Base-by-base conservation (phyloP, 257 asterid genomes). In the Sherardia arvensis region DNA sequence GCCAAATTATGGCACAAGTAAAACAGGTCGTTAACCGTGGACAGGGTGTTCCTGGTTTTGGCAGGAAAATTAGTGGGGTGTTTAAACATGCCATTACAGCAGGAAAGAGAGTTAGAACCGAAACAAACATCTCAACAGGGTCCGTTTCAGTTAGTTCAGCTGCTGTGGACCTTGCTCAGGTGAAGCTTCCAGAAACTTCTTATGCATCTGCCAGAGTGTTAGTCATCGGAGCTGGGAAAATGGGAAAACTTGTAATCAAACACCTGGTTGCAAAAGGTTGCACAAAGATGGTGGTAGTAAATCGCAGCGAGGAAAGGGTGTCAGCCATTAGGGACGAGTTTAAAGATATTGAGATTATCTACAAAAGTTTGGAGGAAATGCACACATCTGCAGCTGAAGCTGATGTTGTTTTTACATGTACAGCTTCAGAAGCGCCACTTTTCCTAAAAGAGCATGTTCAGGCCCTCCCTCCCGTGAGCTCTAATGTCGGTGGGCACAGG, bases 101-200 rank as follows among this genome's bases (percentile, higher is more conserved):
- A 30, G 98, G 98, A 28, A 91, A 91, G 78, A 85, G 98, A 25
- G 98, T 91, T 36, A 83, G 98, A 69, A 82, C 89, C 12, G 94
- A 91, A 68, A 91, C 95, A 57, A 86, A 62, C 74, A 91, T 86
- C 64, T 81, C 98, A 25, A 69, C 86, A 4, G 98, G 98, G 25
- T 85, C 98, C 0, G 94, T 91, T 27, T 91, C 98, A 8, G 95
- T 91, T 69, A 88, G 98, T 73, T 88, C 98, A 43, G 98, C 98
- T 51, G 91, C 98, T 26, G 98, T 91, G 49, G 96, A 91, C 80
- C 95, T 91, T 68, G 95, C 98, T 49, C 69, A 82, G 69, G 66
- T 78, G 85, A 91, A 91, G 68, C 90, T 88, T 85, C 93, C 92
- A 14, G 80, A 75, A 43, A 32, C 55, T 65, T 82, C 84, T 14